Conservation (phyloP, 192 early-diverging fungal genomes). For the Coemansia sp. region DNA sequence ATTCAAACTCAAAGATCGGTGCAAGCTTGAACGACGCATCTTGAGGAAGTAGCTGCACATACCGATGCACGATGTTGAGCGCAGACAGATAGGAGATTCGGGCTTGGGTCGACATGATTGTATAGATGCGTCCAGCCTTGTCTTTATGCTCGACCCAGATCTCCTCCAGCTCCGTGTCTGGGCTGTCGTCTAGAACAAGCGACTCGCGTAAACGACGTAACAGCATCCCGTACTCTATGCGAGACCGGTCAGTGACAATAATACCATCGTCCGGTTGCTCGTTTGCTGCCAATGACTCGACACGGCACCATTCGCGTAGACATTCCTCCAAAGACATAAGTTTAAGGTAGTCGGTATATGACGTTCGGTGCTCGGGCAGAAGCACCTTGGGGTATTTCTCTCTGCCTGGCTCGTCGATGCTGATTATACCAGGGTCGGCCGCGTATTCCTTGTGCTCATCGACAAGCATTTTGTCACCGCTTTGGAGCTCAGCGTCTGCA, state of each 20-base stretch:
- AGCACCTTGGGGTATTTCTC: background rate
- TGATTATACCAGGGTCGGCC: background rate
- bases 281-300: conserved; percentile 7
- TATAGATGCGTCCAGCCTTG: conserved; percentile 54
- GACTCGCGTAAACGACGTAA: conserved; percentile 13
- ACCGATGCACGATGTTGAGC: conserved; percentile 63
- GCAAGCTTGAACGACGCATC: conserved; percentile 59
- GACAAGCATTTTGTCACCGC: background rate
- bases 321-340: conserved; percentile 57
- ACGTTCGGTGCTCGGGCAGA: conserved; percentile 18
- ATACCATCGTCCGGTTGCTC: conserved; percentile 16
- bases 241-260: conserved; percentile 12
- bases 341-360: conserved; percentile 43
- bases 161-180: conserved; percentile 35
- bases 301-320: conserved; percentile 64
- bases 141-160: conserved; percentile 47
- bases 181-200: conserved; percentile 25
- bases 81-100: conserved; percentile 69
- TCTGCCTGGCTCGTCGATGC: background rate
- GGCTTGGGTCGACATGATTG: conserved; percentile 66
- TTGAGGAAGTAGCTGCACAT: conserved; percentile 68
- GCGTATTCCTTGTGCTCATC: background rate
- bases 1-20: conserved; percentile 57
- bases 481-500: background rate
- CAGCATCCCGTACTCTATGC: conserved; percentile 25